A percentile compares a stretch with the other conserved stretches of the same genome.
These are phyloP conservation scores for Pleurotus salmoneostramineus DNA, from an alignment of 768 basidiomycete species.

Conservation along the genomic window DNA sequence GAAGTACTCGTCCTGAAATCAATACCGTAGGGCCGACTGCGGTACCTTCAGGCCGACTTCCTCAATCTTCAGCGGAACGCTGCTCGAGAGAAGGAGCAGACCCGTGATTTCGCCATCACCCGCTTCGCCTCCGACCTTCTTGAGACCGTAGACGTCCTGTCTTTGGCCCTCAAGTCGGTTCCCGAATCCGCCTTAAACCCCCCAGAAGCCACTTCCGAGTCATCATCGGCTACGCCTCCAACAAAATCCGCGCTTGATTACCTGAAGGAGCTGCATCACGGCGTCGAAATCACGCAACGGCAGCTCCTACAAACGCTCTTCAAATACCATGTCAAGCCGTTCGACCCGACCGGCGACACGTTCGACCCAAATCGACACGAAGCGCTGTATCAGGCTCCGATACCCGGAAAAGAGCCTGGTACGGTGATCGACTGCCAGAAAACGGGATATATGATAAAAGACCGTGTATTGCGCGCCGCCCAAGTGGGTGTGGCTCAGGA, in stretches of 20 bases:
- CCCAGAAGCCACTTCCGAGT: slow-evolving; percentile 21
- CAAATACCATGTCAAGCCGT: slow-evolving; percentile 88
- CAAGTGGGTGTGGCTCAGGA: slow-evolving; percentile 96
- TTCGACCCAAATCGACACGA: slow-evolving; percentile 97
- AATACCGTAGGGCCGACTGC: slow-evolving; percentile 67
- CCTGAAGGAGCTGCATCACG: slow-evolving; percentile 72
- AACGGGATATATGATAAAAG: slow-evolving; percentile 91
- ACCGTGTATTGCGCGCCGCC: slow-evolving; percentile 87
- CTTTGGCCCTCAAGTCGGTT: slow-evolving; percentile 79
- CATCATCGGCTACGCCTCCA: slow-evolving; percentile 23
- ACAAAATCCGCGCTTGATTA: slow-evolving; percentile 56
- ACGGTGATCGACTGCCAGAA: slow-evolving; percentile 90
- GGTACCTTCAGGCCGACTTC: slow-evolving; percentile 93
- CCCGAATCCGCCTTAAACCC: slow-evolving; percentile 43
- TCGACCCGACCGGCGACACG: slow-evolving; percentile 86
- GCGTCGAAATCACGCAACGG: slow-evolving; percentile 91
- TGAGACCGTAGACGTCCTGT: slow-evolving; percentile 87
- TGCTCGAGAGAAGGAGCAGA: slow-evolving; percentile 87
- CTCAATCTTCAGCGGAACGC: slow-evolving; percentile 92
- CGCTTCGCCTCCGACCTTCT: slow-evolving; percentile 88
- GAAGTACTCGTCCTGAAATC: slow-evolving; percentile 9
- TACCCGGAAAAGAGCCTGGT: slow-evolving; percentile 87
- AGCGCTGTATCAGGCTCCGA: slow-evolving; percentile 89
- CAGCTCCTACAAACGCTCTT: slow-evolving; percentile 85
- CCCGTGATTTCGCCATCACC: slow-evolving; percentile 89